Conservation (phyloP, 345 rosid genomes). For the Geranium brycei region DNA sequence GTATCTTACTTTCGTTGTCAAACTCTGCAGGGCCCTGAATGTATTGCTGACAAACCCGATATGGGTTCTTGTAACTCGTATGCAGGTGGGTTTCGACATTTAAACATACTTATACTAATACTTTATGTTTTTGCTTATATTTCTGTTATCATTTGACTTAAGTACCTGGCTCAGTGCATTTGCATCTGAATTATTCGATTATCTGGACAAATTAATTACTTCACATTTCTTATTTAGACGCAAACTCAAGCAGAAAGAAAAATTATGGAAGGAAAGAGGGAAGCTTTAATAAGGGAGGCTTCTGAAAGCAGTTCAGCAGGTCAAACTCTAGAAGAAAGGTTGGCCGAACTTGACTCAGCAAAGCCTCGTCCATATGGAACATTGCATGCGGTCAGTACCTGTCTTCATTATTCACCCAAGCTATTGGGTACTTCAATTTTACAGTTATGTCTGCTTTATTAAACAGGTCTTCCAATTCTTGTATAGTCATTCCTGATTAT, state of each 20-base stretch:
- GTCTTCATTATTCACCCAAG: no score
- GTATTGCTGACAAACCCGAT: constrained; percentile 49
- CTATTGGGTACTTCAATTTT: constrained; percentile 9
- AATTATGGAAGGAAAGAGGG: constrained; percentile 41
- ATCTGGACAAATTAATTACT: neutral
- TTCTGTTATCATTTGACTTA: no score
- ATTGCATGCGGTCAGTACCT: constrained; percentile 30
- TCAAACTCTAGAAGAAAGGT: constrained; percentile 24
- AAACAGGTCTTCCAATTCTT: no score
- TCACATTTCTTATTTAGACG: constrained; percentile 23
- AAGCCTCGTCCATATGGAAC: constrained; percentile 52
- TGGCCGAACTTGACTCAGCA: constrained; percentile 39
- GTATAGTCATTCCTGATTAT: no score
- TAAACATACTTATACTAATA: no score
- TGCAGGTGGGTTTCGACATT: constrained; percentile 33
- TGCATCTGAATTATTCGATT: no score
- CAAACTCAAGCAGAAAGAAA: constrained; percentile 65
- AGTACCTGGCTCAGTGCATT: neutral
- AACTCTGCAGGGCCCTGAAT: constrained; percentile 45
- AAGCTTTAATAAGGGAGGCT: constrained; percentile 38
- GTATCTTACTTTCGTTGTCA: constrained; percentile 3
- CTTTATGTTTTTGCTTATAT: no score
- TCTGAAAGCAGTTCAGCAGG: constrained; percentile 20
- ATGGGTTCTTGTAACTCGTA: constrained; percentile 65
- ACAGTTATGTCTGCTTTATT: neutral